Evolutionary conservation across 768 basidiomycete genomes (phyloP).

Genomic region (Hemileccinum rubropunctum): DNA sequence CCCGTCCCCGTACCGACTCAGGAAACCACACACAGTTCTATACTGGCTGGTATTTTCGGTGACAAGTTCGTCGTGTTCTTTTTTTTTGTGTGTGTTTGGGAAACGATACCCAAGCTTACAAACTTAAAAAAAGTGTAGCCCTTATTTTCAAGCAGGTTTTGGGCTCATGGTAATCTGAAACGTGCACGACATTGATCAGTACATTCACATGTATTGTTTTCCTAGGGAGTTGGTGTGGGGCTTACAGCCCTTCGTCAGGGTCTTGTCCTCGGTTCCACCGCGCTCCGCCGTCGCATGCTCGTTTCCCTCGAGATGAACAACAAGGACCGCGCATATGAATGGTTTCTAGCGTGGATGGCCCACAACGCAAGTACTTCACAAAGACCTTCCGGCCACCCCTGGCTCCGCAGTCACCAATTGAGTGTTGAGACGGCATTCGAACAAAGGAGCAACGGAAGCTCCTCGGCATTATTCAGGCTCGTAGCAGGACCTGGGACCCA

Average conservation of each 20-base stretch:
- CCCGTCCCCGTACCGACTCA: constrained; percentile 1
- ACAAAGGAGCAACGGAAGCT: constrained; percentile 87
- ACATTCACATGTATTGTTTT: constrained; percentile 1
- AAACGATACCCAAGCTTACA: constrained; percentile 14
- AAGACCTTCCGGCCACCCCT: constrained; percentile 29
- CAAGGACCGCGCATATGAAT: constrained; percentile 91
- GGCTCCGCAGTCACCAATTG: constrained; percentile 84
- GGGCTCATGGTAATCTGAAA: constrained; percentile 78
- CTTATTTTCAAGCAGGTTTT: constrained; percentile 97
- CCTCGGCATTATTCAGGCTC: constrained; percentile 86
- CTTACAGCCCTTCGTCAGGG: constrained; percentile 73
- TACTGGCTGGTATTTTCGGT: constrained; percentile 43
- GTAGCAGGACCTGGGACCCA: constrained; percentile 95
- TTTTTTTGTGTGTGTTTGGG: neutral
- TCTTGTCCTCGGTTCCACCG: constrained; percentile 61
- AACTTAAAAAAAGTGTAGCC: constrained; percentile 59
- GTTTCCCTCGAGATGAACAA: constrained; percentile 96
- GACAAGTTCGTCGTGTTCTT: constrained; percentile 64
- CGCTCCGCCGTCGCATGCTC: constrained; percentile 85
- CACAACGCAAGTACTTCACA: constrained; percentile 47
- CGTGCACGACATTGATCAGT: neutral
- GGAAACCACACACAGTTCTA: constrained; percentile 21
- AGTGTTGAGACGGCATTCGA: constrained; percentile 93
- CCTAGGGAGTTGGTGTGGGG: constrained; percentile 87
- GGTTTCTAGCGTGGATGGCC: constrained; percentile 98